Base-by-base conservation (phyloP, 2,329 filamentous ascomycete genomes). In the Aureobasidium sp. region DNA sequence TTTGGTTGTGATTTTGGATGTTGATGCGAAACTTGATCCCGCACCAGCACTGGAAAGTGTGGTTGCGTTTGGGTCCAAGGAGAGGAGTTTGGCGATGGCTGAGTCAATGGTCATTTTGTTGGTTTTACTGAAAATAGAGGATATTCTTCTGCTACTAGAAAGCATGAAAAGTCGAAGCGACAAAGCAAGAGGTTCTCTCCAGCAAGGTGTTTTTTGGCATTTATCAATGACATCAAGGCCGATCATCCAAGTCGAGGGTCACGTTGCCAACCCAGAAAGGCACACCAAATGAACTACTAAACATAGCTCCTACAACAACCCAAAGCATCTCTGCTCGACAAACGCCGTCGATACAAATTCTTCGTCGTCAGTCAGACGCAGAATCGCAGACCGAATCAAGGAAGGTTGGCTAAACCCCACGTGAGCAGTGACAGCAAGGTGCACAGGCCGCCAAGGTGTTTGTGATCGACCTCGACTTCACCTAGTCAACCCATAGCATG, bases 11-110 rank as follows among this genome's bases (percentile, higher is more conserved):
- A 84, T 78, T 70, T 86, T 88, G 62, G 82, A 87, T 0, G 87
- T 89, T 0, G 85, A 85, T 1, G 87, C 80, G 66, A 76, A 79
- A 62, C 77, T 79, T 63, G 88, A 89, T 45, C 86, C 86, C 1
- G 45, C 45, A n/a, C 87, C 87, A 64, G 87, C 82, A 3, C 82
- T 77, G 1, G 80, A 76, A 14, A 90, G 81, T 47, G 76, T 81
- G 34, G 85, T 81, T 27, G 73, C 74, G 17, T 75, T 73, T 0
- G 81, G 74, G 62, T 87, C 80, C 6, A 91, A 79, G 6, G 76
- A 75, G 3, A 91, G 79, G 9, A 87, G 83, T 61, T 81, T 72
- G 17, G 83, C 71, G 42, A 91, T 83, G 29, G 85, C 85, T 1
- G 82, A 72, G 70, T 91, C 88, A 44, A 89, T 77, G 59, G 75